A percentile compares a stretch with the other conserved stretches of the same genome.
Evolutionary conservation across 2,329 filamentous ascomycete species (phyloP).

Genomic region (Penicillium sp.): DNA sequence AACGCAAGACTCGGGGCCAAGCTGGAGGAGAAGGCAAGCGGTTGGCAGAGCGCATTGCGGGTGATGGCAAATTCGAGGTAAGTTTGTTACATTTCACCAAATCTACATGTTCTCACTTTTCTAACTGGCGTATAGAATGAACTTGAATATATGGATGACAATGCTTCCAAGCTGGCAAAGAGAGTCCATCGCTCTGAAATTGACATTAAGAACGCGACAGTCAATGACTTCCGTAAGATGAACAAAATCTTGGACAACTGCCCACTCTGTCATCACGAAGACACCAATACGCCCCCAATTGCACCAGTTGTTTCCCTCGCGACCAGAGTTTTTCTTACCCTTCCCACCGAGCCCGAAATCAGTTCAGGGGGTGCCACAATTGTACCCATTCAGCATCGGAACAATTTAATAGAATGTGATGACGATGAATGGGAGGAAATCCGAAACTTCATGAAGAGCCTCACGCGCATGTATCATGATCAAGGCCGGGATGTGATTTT

Average conservation of each 20-base stretch:
- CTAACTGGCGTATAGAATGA: constrained; percentile 57
- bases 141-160: constrained; percentile 96
- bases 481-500: constrained; percentile 91
- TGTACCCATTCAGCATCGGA: constrained; percentile 80
- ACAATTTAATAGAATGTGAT: constrained; percentile 93
- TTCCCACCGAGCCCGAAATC: constrained; percentile 86
- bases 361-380: constrained; percentile 81
- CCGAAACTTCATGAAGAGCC: constrained; percentile 96
- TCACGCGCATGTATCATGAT: constrained; percentile 91
- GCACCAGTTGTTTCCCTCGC: constrained; percentile 84
- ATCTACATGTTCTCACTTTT: not conserved
- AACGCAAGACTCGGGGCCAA: constrained; percentile 77
- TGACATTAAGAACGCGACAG: constrained; percentile 82
- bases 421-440: constrained; percentile 99
- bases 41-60: constrained; percentile 89
- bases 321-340: constrained; percentile 81
- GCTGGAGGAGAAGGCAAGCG: constrained; percentile 75
- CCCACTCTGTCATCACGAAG: constrained; percentile 89
- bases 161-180: constrained; percentile 83
- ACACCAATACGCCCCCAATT: constrained; percentile 70
- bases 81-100: constrained; percentile 24
- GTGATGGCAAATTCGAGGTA: constrained; percentile 81
- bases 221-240: constrained; percentile 86
- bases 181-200: constrained; percentile 84
- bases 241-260: constrained; percentile 83